Evolutionary conservation across 371 early-diverging fungal species (phyloP).

Genomic region (Rhizopus arrhizus): DNA sequence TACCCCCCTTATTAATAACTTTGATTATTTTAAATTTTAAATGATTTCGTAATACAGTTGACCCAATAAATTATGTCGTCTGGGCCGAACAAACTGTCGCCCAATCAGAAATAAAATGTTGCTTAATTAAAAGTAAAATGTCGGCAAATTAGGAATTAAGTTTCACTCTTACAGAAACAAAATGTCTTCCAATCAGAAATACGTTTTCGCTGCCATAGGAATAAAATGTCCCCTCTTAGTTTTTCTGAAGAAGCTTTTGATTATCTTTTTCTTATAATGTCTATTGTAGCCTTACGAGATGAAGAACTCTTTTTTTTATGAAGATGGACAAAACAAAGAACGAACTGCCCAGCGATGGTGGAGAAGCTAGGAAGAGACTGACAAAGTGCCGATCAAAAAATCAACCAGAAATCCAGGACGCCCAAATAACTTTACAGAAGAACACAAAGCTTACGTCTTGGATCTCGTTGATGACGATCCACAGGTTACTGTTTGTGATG

Average conservation of each 20-base stretch:
- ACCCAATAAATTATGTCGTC: constrained; percentile 10
- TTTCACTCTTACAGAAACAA: constrained; percentile 11
- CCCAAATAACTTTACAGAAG: too few species aligned
- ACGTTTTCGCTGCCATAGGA: constrained; percentile 9
- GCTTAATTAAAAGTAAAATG: constrained; percentile 12
- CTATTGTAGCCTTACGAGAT: constrained; percentile 19
- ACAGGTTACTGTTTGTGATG: too few species aligned
- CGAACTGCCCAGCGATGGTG: too few species aligned
- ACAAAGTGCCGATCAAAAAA: too few species aligned
- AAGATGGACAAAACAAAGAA: constrained; percentile 13
- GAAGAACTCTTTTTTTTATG: constrained; percentile 20
- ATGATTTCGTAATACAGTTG: constrained; percentile 13
- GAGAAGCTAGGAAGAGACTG: too few species aligned
- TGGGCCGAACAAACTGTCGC: constrained; percentile 16
- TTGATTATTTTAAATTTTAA: too few species aligned
- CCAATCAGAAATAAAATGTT: constrained; percentile 16
- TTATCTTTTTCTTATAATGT: constrained; percentile 23
- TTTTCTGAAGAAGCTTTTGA: constrained; percentile 16
- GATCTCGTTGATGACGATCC: too few species aligned
- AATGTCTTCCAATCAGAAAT: constrained; percentile 8
- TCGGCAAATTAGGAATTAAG: constrained; percentile 13
- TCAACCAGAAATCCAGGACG: too few species aligned
- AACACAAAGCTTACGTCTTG: too few species aligned
- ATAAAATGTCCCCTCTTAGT: constrained; percentile 10
- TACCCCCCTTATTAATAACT: too few species aligned